phyloP scores from a whole-genome alignment of 352 stramenopile species.

The Elongisporangium undulatum region DNA sequence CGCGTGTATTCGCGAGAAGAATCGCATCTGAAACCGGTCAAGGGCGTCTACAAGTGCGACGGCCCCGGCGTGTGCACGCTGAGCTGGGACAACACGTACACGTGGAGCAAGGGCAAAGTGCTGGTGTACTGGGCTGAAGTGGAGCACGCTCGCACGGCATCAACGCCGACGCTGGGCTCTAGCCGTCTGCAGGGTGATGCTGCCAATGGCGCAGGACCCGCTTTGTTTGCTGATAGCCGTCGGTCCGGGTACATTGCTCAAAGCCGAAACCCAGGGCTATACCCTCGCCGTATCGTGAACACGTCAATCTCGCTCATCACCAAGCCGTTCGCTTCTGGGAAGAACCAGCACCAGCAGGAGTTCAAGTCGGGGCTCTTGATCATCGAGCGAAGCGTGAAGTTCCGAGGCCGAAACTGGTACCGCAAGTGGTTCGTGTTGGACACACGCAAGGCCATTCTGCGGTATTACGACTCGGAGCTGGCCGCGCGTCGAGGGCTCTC shows the following conservation, averaged over 20 bases:
- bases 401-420: conserved; percentile 70
- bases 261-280: conserved; percentile 44
- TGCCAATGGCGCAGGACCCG: not conserved
- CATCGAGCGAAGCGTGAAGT: conserved; percentile 68
- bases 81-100: conserved; percentile 84
- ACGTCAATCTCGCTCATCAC: conserved; percentile 71
- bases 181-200: not conserved
- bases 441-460: conserved; percentile 47
- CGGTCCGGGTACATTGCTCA: conserved; percentile 68
- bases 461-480: conserved; percentile 72
- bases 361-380: conserved; percentile 58
- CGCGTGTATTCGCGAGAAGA: conserved; percentile 67
- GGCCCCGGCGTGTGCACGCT: conserved; percentile 52
- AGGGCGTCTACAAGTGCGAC: conserved; percentile 51
- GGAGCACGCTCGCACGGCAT: conserved; percentile 14
- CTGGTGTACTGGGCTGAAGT: conserved; percentile 77
- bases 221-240: conserved; percentile 18
- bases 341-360: conserved; percentile 13
- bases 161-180: not conserved
- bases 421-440: conserved; percentile 81
- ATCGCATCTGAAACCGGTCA: conserved; percentile 52
- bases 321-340: conserved; percentile 48
- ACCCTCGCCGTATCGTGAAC: conserved; percentile 63
- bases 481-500: conserved; percentile 49
- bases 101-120: conserved; percentile 72